These are phyloP conservation scores for Blumeria hordei DNA, from an alignment of 2,329 filamentous ascomycete genomes.

Conservation along the genomic window DNA sequence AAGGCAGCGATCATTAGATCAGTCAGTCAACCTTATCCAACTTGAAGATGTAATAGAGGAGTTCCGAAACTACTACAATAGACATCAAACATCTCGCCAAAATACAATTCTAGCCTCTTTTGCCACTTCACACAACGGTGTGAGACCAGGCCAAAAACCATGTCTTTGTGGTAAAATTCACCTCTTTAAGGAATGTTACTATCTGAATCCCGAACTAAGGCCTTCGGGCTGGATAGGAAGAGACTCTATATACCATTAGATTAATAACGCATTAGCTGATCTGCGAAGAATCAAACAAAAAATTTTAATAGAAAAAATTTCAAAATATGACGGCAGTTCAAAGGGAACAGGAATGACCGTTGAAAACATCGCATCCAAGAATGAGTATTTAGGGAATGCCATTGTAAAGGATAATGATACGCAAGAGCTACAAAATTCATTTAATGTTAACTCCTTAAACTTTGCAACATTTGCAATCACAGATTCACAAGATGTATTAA, in stretches of 20 bases:
- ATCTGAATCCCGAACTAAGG: background rate
- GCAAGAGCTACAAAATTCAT: background rate
- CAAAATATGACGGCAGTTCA: background rate
- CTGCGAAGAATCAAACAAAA: background rate
- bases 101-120: background rate
- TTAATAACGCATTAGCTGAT: background rate
- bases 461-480: background rate
- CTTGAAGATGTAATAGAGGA: background rate
- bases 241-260: background rate
- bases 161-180: background rate
- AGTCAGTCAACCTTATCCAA: background rate
- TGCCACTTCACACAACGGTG: background rate
- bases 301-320: background rate
- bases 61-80: background rate
- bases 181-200: slow-evolving; percentile 1
- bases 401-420: background rate
- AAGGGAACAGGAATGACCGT: background rate
- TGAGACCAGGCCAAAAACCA: background rate
- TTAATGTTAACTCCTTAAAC: background rate
- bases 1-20: background rate
- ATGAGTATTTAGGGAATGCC: background rate
- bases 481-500: background rate
- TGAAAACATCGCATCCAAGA: background rate
- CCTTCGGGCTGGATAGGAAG: background rate
- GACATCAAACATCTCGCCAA: background rate